phyloP scores from a whole-genome alignment of 2,329 filamentous ascomycete species.

The Fusarium redolens region DNA sequence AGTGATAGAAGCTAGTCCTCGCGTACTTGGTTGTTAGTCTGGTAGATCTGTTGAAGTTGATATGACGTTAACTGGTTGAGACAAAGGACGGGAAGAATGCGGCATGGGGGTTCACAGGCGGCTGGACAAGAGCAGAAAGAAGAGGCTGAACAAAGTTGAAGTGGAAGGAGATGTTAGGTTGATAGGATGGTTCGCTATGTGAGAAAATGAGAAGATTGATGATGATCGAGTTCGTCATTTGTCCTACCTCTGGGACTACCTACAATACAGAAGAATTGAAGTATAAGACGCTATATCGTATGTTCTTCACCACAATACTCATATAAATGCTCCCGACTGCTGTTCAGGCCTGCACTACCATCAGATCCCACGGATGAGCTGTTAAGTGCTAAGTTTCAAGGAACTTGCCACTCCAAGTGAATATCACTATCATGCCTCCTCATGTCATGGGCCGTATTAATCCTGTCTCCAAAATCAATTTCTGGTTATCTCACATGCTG shows the following conservation, averaged over 20 bases:
- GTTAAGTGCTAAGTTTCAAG: too few species aligned
- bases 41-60: too few species aligned
- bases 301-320: background rate
- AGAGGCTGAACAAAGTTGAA: fast-evolving
- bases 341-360: fast-evolving
- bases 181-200: background rate
- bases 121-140: background rate
- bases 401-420: too few species aligned
- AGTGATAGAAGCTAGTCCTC: background rate
- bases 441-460: fast-evolving
- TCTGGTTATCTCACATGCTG: background rate
- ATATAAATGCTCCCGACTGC: fast-evolving
- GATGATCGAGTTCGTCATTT: background rate
- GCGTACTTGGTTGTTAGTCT: too few species aligned
- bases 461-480: background rate
- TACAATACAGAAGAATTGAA: fast-evolving
- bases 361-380: background rate
- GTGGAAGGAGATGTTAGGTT: background rate
- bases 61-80: too few species aligned
- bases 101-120: fast-evolving
- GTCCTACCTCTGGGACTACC: background rate
- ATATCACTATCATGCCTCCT: fast-evolving
- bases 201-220: background rate
- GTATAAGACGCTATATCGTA: background rate
- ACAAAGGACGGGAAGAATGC: fast-evolving